These are phyloP conservation scores for Phytopythium cucurbitacearum DNA, from an alignment of 352 stramenopile species.

Conservation along the genomic window DNA sequence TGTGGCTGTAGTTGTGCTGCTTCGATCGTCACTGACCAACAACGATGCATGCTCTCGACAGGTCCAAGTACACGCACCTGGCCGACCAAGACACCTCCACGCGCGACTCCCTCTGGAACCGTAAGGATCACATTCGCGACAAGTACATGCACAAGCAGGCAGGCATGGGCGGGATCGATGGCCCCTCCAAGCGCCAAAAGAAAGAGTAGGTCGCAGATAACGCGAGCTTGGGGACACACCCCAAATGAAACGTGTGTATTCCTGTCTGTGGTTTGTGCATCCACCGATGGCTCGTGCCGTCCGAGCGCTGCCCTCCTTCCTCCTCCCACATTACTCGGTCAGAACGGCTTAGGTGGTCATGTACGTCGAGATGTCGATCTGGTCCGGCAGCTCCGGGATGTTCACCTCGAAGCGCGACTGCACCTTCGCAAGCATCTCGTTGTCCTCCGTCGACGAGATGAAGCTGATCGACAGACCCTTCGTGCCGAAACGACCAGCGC, in stretches of 20 bases:
- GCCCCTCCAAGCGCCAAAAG: conserved; percentile 49
- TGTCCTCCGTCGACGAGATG: conserved; percentile 97
- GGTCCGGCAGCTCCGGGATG: conserved; percentile 98
- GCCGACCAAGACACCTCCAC: conserved; percentile 95
- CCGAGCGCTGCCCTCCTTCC: too few relatives aligned
- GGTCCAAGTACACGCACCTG: conserved; percentile 98
- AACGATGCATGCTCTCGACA: conserved; percentile 9
- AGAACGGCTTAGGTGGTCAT: conserved; percentile 79
- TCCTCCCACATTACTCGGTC: conserved; percentile 10
- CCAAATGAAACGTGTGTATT: too few relatives aligned
- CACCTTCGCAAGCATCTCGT: conserved; percentile 97
- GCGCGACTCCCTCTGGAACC: conserved; percentile 74
- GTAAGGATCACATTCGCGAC: conserved; percentile 77
- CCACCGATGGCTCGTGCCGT: too few relatives aligned
- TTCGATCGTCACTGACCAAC: conserved; percentile 1
- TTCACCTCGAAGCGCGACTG: conserved; percentile 99
- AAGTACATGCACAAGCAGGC: conserved; percentile 75
- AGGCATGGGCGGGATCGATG: conserved; percentile 69
- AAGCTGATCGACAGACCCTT: conserved; percentile 99
- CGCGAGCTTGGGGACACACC: too few relatives aligned
- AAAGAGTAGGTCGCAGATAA: conserved; percentile 37
- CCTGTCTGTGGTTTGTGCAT: too few relatives aligned
- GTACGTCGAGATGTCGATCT: conserved; percentile 99
- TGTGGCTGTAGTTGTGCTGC: background rate
- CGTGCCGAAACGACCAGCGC: conserved; percentile 99